Base-by-base conservation (phyloP, 1,139 yeast genomes). In the Groenewaldozyma sp. region DNA sequence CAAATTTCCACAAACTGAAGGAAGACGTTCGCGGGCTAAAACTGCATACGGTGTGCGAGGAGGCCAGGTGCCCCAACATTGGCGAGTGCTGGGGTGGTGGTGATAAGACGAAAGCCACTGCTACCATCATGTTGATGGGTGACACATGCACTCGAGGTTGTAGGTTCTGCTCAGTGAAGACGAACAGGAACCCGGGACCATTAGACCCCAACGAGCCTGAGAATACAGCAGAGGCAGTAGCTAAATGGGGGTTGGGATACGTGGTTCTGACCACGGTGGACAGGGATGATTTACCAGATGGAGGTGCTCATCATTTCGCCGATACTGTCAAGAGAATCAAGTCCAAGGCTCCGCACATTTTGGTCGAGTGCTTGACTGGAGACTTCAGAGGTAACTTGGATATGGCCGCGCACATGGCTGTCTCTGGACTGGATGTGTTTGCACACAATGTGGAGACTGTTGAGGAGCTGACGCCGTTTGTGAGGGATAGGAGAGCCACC, bases 1-100 rank as follows among this genome's bases (percentile, higher is more conserved):
- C 76, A 49, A 79, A 82, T 35, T 91, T 75, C 62, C 78, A 78
- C 54, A 79, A 76, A 52, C 70, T 93, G 51, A 87, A 88, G 57
- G 73, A 78, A 35, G 99, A 93, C 56, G 81, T 93, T 31, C 71
- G 88, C 46, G 96, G 93, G 46, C 67, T 93, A 46, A 86, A 86
- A 48, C 68, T 93, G 41, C 82, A 95, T 31, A 88, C 98, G 0
- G 99, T 93, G 24, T 93, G 99, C 64, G 97, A 91, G 60, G 98
- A 91, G 57, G 98, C 98, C 7, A 80, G 91, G 56, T 93, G 99
- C 64, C 99, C 99, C 16, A 93, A 93, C 59, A 93, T 93, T 45
- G 96, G 97, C 38, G 99, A 93, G 61, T 93, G 99, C 64, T 93
- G 99, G 99, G 97, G 98, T 40, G 98, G 98, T 26, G 78, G 81